phyloP scores from a whole-genome alignment of 108 stramenopile genomes.

The Mediolabrus comicus region DNA sequence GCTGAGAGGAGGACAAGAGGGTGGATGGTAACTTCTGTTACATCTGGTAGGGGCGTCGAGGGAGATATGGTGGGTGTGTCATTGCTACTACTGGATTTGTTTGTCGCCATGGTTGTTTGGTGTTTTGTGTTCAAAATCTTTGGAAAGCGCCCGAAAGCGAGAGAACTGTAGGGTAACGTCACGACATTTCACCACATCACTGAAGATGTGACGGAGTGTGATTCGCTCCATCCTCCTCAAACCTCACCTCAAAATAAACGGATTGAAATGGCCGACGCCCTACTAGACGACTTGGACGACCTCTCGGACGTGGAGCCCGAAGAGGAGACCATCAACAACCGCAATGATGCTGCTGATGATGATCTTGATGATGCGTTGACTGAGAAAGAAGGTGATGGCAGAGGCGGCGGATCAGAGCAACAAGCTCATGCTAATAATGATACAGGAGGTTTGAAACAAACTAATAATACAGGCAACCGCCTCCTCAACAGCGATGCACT shows the following conservation, averaged over 20 bases:
- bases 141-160: no score
- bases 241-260: no score
- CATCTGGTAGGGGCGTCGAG: background rate
- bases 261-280: slow-evolving; percentile 71
- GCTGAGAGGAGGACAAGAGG: slow-evolving; percentile 95
- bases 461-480: background rate
- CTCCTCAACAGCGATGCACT: slow-evolving; percentile 31
- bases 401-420: background rate
- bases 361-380: background rate
- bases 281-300: slow-evolving; percentile 84
- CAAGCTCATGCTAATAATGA: background rate
- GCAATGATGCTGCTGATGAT: background rate
- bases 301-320: slow-evolving; percentile 72
- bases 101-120: background rate
- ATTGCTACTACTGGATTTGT: background rate
- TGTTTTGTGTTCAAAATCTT: background rate
- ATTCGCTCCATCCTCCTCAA: no score
- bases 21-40: slow-evolving; percentile 87
- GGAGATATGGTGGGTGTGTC: background rate
- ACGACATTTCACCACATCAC: no score
- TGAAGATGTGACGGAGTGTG: no score
- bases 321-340: slow-evolving; percentile 10
- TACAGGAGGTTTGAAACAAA: background rate
- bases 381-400: slow-evolving; percentile 2
- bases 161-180: no score